phyloP scores from a whole-genome alignment of 1,139 yeast genomes.

The Yamadazyma dendronema region DNA sequence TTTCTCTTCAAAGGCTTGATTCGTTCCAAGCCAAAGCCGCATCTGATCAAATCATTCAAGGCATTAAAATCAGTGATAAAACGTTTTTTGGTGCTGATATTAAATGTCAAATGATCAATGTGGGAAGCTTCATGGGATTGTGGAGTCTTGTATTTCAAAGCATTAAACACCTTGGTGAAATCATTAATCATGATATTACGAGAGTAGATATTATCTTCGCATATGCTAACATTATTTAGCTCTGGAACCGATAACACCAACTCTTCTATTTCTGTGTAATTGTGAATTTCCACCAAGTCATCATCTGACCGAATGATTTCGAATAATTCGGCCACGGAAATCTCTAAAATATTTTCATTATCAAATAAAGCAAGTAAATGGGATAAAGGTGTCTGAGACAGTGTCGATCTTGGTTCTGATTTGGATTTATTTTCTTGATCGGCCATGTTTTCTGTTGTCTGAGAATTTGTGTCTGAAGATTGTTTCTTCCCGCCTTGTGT shows the following conservation, averaged over 20 bases:
- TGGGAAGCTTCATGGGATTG: constrained; percentile 15
- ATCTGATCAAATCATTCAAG: constrained; percentile 24
- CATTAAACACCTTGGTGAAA: constrained; percentile 29
- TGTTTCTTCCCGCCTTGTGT: too few species aligned
- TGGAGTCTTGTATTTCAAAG: constrained; percentile 21
- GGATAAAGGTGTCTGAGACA: constrained; percentile 2
- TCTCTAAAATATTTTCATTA: constrained; percentile 15
- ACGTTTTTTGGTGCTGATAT: constrained; percentile 26
- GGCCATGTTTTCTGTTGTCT: constrained; percentile 2
- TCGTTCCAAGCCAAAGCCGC: constrained; percentile 23
- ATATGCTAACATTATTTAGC: constrained; percentile 27
- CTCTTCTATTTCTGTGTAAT: constrained; percentile 29
- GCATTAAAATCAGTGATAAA: constrained; percentile 33
- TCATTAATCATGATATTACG: constrained; percentile 30
- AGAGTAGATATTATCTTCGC: constrained; percentile 42
- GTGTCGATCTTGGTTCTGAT: constrained; percentile 3
- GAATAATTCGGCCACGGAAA: constrained; percentile 27
- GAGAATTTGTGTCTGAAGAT: too few species aligned
- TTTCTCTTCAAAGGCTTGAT: neutral
- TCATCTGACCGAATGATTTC: constrained; percentile 25
- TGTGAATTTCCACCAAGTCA: constrained; percentile 26
- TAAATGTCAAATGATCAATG: constrained; percentile 20
- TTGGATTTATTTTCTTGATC: constrained; percentile 4
- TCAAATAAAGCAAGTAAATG: constrained; percentile 25
- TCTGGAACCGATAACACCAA: constrained; percentile 32